Percentiles rank a stretch among this genome's conserved stretches.
phyloP scores from a whole-genome alignment of 1,284 basidiomycete species.

The Ustilago trichophora region DNA sequence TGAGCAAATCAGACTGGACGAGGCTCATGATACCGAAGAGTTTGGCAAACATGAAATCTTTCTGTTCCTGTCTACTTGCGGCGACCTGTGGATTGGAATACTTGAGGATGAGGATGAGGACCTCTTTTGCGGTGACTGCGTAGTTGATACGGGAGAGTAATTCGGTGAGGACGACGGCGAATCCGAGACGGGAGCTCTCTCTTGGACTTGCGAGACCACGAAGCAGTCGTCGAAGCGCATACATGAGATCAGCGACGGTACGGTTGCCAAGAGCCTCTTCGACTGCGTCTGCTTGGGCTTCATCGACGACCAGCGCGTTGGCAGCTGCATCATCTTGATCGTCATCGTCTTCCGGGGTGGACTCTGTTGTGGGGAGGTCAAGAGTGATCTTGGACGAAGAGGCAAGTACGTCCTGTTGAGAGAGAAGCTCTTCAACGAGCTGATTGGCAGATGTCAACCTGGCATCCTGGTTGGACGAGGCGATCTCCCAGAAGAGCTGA shows the following conservation, averaged over 20 bases:
- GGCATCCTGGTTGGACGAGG: constrained; percentile 80
- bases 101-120: constrained; percentile 57
- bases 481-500: constrained; percentile 91
- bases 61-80: constrained; percentile 86
- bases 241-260: constrained; percentile 71
- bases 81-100: constrained; percentile 49
- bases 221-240: constrained; percentile 66
- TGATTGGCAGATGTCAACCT: constrained; percentile 86
- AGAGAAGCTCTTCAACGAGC: constrained; percentile 76
- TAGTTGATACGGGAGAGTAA: constrained; percentile 78
- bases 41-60: constrained; percentile 89
- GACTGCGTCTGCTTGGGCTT: constrained; percentile 52
- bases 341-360: constrained; percentile 67
- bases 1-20: constrained; percentile 71
- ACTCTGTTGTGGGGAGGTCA: constrained; percentile 18
- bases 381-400: constrained; percentile 45
- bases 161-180: constrained; percentile 95
- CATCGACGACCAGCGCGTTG: constrained; percentile 18
- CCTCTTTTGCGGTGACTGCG: constrained; percentile 74
- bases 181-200: constrained; percentile 91
- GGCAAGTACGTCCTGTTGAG: constrained; percentile 36
- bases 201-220: constrained; percentile 85
- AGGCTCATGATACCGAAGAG: constrained; percentile 81
- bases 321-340: constrained; percentile 51
- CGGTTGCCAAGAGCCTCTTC: constrained; percentile 71